Conservation (phyloP, 257 asterid species). For the Nicotiana otophora region DNA sequence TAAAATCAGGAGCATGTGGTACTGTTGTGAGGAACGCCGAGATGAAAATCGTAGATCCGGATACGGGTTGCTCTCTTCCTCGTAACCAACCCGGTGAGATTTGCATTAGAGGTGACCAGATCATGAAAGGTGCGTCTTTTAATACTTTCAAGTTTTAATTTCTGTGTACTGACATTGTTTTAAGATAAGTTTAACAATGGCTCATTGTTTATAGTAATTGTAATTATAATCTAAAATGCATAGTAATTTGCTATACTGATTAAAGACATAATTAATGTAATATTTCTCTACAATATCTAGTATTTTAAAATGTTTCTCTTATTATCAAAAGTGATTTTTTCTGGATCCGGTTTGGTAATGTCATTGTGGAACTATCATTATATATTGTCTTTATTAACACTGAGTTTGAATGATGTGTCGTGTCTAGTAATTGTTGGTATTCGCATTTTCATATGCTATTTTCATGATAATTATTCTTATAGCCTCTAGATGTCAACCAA, state of each 20-base stretch:
- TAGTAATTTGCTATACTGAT: not conserved
- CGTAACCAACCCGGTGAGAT: slow-evolving; percentile 83
- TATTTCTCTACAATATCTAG: too few species aligned
- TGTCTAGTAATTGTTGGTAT: not conserved
- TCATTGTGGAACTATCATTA: too few species aligned
- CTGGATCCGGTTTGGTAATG: too few species aligned
- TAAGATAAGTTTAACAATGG: too few species aligned
- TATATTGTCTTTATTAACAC: not conserved
- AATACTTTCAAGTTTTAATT: too few species aligned
- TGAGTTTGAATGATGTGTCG: not conserved
- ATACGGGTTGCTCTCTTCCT: slow-evolving; percentile 54
- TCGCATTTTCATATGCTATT: not conserved
- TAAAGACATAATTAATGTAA: too few species aligned
- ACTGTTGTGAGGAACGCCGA: slow-evolving; percentile 88
- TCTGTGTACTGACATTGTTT: too few species aligned
- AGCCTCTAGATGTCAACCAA: not conserved
- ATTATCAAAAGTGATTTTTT: too few species aligned
- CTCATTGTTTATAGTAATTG: not conserved
- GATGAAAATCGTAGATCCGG: slow-evolving; percentile 74
- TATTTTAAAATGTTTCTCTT: too few species aligned
- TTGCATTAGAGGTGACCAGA: slow-evolving; percentile 82
- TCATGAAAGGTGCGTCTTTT: slow-evolving; percentile 71
- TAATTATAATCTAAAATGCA: not conserved
- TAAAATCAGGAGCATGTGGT: slow-evolving; percentile 90
- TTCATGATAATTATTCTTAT: not conserved